These are phyloP conservation scores for Sugiyamaella smithiae DNA, from an alignment of 805 yeast genomes.

Conservation along the genomic window DNA sequence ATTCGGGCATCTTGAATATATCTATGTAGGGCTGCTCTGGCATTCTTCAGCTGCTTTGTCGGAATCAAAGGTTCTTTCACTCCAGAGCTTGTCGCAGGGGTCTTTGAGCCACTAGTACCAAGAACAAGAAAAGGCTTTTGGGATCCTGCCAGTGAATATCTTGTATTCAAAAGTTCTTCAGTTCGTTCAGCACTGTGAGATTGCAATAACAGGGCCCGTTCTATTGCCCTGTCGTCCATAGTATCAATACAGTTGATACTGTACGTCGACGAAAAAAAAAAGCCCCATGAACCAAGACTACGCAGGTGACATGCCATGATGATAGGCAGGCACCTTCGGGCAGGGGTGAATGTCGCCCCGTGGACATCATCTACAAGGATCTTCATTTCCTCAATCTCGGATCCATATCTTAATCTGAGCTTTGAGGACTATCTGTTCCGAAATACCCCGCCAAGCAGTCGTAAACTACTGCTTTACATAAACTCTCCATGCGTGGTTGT, in stretches of 20 bases:
- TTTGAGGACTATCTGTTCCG: constrained; percentile 76
- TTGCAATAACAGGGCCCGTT: constrained; percentile 28
- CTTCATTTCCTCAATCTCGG: constrained; percentile 53
- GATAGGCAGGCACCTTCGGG: not conserved
- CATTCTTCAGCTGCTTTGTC: constrained; percentile 17
- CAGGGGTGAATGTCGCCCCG: not conserved
- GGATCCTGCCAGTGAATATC: constrained; percentile 37
- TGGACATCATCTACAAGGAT: constrained; percentile 28
- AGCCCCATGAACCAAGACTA: too few relatives aligned
- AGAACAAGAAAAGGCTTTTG: constrained; percentile 37
- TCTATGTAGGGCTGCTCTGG: constrained; percentile 28
- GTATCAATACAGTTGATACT: too few relatives aligned
- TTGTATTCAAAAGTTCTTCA: constrained; percentile 35
- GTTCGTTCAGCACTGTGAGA: constrained; percentile 32
- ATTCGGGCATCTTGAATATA: constrained; percentile 21
- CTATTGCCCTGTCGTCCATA: constrained; percentile 20
- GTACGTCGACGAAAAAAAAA: too few relatives aligned
- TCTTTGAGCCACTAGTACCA: not conserved
- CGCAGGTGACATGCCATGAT: too few relatives aligned
- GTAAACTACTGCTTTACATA: constrained; percentile 60
- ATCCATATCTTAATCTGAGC: constrained; percentile 77
- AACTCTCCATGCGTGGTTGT: constrained; percentile 87
- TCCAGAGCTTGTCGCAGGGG: not conserved
- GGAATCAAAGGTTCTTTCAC: not conserved
- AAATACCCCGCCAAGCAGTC: constrained; percentile 47